Percentiles rank a stretch among this genome's conserved stretches.
Conservation (phyloP, 1,284 basidiomycete species). For the Tilletia horrida region DNA sequence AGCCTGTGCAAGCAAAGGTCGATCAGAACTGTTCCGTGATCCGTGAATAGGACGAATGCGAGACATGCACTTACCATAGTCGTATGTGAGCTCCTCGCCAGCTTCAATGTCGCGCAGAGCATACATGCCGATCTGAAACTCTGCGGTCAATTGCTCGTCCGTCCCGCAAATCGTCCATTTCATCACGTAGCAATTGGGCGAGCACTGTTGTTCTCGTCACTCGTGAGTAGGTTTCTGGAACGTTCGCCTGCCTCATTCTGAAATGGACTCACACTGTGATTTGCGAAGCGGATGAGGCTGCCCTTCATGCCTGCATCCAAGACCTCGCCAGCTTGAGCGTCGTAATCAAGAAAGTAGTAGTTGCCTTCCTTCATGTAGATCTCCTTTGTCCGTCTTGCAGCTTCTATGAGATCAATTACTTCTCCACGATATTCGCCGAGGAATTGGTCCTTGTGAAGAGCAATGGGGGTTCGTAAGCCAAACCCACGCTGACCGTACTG, state of each 20-base stretch:
- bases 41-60: neutral
- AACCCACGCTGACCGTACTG: constrained; percentile 45
- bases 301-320: constrained; percentile 48
- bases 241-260: neutral
- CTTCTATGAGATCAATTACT: constrained; percentile 42
- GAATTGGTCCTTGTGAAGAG: constrained; percentile 36
- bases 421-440: constrained; percentile 52
- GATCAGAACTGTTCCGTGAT: neutral
- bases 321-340: constrained; percentile 46
- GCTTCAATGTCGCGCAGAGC: constrained; percentile 44
- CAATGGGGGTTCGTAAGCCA: constrained; percentile 39
- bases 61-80: constrained; percentile 30
- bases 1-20: constrained; percentile 21
- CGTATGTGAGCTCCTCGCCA: constrained; percentile 51
- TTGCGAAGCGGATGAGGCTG: constrained; percentile 49
- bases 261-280: constrained; percentile 32
- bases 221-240: neutral
- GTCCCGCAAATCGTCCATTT: constrained; percentile 49
- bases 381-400: constrained; percentile 36
- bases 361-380: constrained; percentile 43
- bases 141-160: constrained; percentile 40
- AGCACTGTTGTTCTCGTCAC: constrained; percentile 23
- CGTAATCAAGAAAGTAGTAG: constrained; percentile 49
- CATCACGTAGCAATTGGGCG: constrained; percentile 48
- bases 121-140: constrained; percentile 50